Conservation (phyloP, 352 stramenopile species). For the Saprolegnia diclina region DNA sequence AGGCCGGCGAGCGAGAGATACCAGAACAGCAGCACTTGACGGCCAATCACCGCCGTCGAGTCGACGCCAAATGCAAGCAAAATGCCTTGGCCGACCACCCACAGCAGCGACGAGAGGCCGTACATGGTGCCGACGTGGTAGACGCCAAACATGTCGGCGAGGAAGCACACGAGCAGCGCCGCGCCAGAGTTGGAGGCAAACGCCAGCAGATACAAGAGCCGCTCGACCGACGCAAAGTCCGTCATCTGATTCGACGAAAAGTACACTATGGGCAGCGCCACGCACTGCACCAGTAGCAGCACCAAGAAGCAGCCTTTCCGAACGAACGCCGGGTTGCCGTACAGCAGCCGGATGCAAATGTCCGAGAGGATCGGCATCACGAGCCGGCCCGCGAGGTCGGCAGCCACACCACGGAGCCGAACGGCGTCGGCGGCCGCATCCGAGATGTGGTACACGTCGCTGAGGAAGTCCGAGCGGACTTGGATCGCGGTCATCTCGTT, state of each 20-base stretch:
- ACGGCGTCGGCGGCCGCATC: background rate
- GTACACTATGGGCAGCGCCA: background rate
- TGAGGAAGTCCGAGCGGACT: background rate
- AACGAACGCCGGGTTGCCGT: conserved; percentile 23
- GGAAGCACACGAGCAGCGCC: conserved; percentile 23
- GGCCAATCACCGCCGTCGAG: background rate
- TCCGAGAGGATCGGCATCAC: conserved; percentile 22
- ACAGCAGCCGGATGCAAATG: conserved; percentile 19
- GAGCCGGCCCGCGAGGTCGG: conserved; percentile 14
- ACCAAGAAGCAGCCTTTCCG: conserved; percentile 11
- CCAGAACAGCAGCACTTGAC: conserved; percentile 1
- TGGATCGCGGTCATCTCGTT: conserved; percentile 4
- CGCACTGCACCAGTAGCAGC: conserved; percentile 9
- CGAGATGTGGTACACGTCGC: background rate
- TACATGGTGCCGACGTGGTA: conserved; percentile 31
- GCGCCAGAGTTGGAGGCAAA: conserved; percentile 26
- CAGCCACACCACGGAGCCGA: background rate
- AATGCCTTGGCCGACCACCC: conserved; percentile 12
- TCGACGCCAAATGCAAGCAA: conserved; percentile 12
- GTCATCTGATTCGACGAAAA: background rate
- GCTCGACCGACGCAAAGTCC: background rate
- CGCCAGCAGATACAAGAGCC: conserved; percentile 12
- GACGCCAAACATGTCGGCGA: conserved; percentile 31
- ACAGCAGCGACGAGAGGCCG: conserved; percentile 20
- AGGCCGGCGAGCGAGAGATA: background rate